Conservation (phyloP, 2,329 filamentous ascomycete genomes). For the Trichoderma asperellum region DNA sequence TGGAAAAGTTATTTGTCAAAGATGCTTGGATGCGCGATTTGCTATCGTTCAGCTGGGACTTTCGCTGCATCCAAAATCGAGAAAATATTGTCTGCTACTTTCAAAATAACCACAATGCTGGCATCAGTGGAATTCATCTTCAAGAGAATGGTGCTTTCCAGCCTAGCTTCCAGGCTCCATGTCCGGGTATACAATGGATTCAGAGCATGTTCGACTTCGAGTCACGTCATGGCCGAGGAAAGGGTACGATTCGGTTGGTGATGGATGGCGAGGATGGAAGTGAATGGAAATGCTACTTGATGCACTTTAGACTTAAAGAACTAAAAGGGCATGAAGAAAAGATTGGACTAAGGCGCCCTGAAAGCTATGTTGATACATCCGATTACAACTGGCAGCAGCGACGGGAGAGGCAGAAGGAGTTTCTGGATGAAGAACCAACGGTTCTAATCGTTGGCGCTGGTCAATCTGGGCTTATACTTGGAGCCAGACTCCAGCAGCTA, state of each 20-base stretch:
- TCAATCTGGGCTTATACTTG: background rate
- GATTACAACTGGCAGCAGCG: slow-evolving; percentile 17
- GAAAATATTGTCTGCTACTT: slow-evolving; percentile 1
- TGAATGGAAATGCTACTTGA: slow-evolving; percentile 1
- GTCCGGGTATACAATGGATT: slow-evolving; percentile 40
- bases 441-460: slow-evolving; percentile 13
- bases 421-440: slow-evolving; percentile 9
- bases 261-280: background rate
- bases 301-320: background rate
- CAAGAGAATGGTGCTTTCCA: background rate
- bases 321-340: background rate
- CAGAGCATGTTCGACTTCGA: slow-evolving; percentile 50
- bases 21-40: slow-evolving; percentile 60
- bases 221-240: slow-evolving; percentile 1
- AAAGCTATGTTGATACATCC: background rate
- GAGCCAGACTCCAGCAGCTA: background rate
- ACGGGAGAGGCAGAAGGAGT: slow-evolving; percentile 4
- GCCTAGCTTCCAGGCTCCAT: background rate
- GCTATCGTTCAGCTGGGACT: slow-evolving; percentile 56
- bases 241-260: slow-evolving; percentile 5
- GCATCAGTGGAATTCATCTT: background rate
- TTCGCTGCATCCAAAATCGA: slow-evolving; percentile 47
- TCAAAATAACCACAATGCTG: background rate
- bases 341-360: background rate
- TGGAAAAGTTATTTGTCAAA: slow-evolving; percentile 37